These are phyloP conservation scores for Ceratopteris richardii DNA, from an alignment of 75 land plant genomes.

Conservation along the genomic window DNA sequence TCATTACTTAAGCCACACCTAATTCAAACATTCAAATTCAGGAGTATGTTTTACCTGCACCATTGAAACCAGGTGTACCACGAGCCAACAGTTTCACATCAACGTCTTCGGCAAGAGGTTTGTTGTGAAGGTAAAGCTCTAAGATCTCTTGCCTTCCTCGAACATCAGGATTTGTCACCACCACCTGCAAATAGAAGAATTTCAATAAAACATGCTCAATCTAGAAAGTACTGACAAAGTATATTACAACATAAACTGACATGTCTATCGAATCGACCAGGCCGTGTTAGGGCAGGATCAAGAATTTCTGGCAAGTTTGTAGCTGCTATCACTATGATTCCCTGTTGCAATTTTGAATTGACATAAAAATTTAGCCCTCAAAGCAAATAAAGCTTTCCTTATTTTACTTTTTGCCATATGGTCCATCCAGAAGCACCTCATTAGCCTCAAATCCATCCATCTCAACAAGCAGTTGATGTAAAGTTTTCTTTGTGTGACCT, in stretches of 20 bases:
- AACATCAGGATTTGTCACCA: slow-evolving; percentile 92
- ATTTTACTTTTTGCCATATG: no score
- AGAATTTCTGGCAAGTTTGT: slow-evolving; percentile 98
- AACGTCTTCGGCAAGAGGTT: slow-evolving; percentile 86
- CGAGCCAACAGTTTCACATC: slow-evolving; percentile 84
- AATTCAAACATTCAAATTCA: neutral
- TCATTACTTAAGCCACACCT: no score
- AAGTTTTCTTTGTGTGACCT: slow-evolving; percentile 98
- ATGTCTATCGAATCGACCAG: slow-evolving; percentile 99
- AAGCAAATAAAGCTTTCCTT: no score
- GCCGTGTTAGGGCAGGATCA: slow-evolving; percentile 97
- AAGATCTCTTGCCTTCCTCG: slow-evolving; percentile 88
- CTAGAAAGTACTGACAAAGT: neutral
- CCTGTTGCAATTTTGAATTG: slow-evolving; percentile 32
- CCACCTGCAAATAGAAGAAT: slow-evolving; percentile 51
- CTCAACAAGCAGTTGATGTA: slow-evolving; percentile 97
- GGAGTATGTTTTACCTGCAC: slow-evolving; percentile 55
- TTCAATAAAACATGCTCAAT: no score
- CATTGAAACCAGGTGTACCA: slow-evolving; percentile 97
- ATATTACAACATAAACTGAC: slow-evolving; percentile 56
- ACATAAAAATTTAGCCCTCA: no score
- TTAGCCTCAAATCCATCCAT: slow-evolving; percentile 99
- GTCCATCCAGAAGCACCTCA: slow-evolving; percentile 52
- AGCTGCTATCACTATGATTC: slow-evolving; percentile 94
- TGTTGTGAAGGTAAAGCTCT: slow-evolving; percentile 88